These are phyloP conservation scores for Grigorovia humatica DNA, from an alignment of 805 yeast species.

Conservation along the genomic window DNA sequence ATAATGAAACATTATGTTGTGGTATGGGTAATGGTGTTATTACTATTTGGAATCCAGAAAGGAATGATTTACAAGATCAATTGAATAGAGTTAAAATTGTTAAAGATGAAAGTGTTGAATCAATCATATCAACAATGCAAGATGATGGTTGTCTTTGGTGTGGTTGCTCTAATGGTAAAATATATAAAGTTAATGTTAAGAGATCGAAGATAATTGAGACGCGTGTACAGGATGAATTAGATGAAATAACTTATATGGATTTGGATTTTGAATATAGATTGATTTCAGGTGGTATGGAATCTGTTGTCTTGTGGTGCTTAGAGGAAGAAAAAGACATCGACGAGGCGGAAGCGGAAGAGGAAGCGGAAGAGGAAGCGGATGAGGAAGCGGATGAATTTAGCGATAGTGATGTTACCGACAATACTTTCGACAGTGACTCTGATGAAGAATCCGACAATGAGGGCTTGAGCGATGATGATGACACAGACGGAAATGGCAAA, in stretches of 20 bases:
- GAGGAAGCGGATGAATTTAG: conserved; percentile 4
- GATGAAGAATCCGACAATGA: conserved; percentile 15
- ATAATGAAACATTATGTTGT: conserved; percentile 50
- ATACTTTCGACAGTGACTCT: conserved; percentile 11
- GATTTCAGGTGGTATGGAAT: conserved; percentile 76
- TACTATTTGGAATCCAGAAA: conserved; percentile 73
- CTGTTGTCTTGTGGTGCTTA: conserved; percentile 61
- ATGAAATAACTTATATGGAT: conserved; percentile 70
- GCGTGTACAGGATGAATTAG: conserved; percentile 55
- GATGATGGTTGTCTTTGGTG: conserved; percentile 54
- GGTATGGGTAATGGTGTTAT: conserved; percentile 89
- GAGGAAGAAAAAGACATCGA: conserved; percentile 28
- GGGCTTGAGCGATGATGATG: conserved; percentile 11
- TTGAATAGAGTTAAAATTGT: conserved; percentile 61
- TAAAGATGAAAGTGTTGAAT: conserved; percentile 64
- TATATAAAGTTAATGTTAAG: conserved; percentile 57
- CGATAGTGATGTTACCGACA: conserved; percentile 3
- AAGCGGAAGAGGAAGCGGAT: conserved; percentile 1
- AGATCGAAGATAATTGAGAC: conserved; percentile 54
- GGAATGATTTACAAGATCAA: conserved; percentile 67
- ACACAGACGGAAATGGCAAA: conserved; percentile 19
- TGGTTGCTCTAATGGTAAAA: conserved; percentile 68
- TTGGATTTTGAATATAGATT: conserved; percentile 72
- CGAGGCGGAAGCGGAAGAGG: conserved; percentile 12
- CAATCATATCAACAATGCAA: conserved; percentile 42